Base-by-base conservation (phyloP, 1,284 basidiomycete genomes). In the Macrocystidia cucumis region DNA sequence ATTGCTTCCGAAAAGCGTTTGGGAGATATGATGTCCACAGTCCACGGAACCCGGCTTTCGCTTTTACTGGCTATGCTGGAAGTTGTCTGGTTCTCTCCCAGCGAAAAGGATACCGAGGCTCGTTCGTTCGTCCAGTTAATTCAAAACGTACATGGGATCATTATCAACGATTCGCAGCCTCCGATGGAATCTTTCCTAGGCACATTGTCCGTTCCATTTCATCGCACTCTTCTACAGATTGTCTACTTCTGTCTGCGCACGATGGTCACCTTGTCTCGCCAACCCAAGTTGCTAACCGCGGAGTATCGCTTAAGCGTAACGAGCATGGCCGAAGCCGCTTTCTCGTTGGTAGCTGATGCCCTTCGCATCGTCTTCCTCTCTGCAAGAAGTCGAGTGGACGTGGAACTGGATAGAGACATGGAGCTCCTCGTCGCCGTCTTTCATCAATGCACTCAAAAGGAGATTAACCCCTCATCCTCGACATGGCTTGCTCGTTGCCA, bases 11-110 rank as follows among this genome's bases (percentile, higher is more conserved):
- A 93, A 57, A 67, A 63, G 29, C 72, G 88, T 14, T 70, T 66
- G 4, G 91, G 91, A 1, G 83, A 91, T 43, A 82, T 92, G 67
- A 89, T 92, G 78, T 71, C 82, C 0, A 74, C 75, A 1, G 78
- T 92, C 18, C 90, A 96, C 48, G 72, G 76, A 1, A 76, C 83
- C 16, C 71, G 90, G 21, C 60, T 96, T 5, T 72, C 73, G 4
- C 64, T 95, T 4, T 62, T 96, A 1, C 68, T 89, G 9, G 74
- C 79, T 1, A 55, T 93, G 33, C 64, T 92, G 21, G 86, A 95
- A 48, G 69, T 84, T 5, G 73, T 69, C 1, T 89, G 84, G 85
- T 85, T 87, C 55, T 75, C 76, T 1, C 69, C 70, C 0, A 56
- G 71, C 9, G 78, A 81, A 44, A 70, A 67, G 23, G 60, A 69